phyloP scores from a whole-genome alignment of 495 filamentous ascomycete genomes.

The Aspergillus taichungensis region DNA sequence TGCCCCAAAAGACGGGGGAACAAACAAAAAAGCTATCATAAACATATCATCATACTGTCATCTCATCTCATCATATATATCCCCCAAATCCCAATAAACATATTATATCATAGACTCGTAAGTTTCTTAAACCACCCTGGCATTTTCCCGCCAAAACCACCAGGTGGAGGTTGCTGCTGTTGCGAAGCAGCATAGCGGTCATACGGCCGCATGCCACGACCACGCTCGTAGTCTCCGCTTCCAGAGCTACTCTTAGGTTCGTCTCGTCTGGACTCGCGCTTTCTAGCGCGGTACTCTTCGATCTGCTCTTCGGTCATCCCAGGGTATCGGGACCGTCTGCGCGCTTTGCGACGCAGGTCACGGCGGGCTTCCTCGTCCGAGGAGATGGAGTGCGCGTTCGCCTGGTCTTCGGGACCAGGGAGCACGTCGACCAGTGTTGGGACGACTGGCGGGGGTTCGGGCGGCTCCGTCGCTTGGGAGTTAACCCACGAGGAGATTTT shows the following conservation, averaged over 20 bases:
- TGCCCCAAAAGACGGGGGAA: background rate
- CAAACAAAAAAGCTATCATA: background rate
- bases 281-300: constrained; percentile 27
- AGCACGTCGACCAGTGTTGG: constrained; percentile 46
- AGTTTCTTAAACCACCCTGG: constrained; percentile 43
- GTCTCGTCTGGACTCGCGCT: constrained; percentile 22
- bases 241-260: constrained; percentile 32
- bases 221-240: constrained; percentile 36
- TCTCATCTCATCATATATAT: constrained; percentile 1
- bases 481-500: constrained; percentile 56
- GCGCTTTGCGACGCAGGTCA: constrained; percentile 26
- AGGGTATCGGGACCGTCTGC: constrained; percentile 30
- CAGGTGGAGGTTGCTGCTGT: constrained; percentile 4
- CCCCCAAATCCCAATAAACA: constrained; percentile 2
- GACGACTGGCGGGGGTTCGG: constrained; percentile 48
- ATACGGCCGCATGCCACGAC: constrained; percentile 30
- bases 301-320: constrained; percentile 32
- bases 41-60: background rate
- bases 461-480: constrained; percentile 45
- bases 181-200: constrained; percentile 18
- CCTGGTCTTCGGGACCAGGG: constrained; percentile 23
- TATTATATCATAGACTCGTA: constrained; percentile 25
- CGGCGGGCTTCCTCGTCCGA: constrained; percentile 36
- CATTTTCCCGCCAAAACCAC: constrained; percentile 28
- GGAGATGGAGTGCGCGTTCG: constrained; percentile 28